phyloP scores from a whole-genome alignment of 1,284 basidiomycete genomes.

The Chondrostereum purpureum region DNA sequence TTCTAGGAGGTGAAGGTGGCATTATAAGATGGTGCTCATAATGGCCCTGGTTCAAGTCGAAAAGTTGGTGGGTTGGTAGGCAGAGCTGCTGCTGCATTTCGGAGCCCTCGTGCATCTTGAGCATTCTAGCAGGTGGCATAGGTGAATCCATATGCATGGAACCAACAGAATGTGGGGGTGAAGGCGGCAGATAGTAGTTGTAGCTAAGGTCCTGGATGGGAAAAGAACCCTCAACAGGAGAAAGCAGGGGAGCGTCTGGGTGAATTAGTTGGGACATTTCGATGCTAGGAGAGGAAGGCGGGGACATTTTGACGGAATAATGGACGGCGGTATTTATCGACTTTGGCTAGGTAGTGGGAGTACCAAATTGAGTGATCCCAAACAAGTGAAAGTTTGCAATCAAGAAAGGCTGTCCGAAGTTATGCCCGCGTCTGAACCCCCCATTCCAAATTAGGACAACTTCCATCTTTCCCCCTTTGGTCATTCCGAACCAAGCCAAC shows the following conservation, averaged over 20 bases:
- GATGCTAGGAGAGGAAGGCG: conserved; percentile 30
- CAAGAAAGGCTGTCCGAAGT: background rate
- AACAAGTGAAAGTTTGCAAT: background rate
- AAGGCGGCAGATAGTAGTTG: conserved; percentile 43
- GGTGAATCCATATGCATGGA: conserved; percentile 41
- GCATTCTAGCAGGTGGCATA: conserved; percentile 35
- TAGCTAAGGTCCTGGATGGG: conserved; percentile 35
- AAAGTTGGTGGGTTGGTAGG: conserved; percentile 63
- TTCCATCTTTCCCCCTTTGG: background rate
- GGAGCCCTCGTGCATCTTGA: conserved; percentile 39
- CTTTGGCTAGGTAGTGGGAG: no score
- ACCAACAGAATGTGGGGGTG: conserved; percentile 44
- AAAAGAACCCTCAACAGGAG: conserved; percentile 37
- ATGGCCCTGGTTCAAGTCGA: conserved; percentile 45
- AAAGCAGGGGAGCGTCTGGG: conserved; percentile 48
- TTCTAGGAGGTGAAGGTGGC: conserved; percentile 31
- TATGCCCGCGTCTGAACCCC: background rate
- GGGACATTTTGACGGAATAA: conserved; percentile 20
- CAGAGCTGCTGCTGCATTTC: conserved; percentile 48
- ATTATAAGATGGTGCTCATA: conserved; percentile 19
- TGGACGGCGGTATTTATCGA: conserved; percentile 8
- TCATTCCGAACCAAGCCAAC: no score
- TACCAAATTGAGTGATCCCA: background rate
- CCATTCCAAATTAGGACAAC: background rate
- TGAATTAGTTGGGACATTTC: conserved; percentile 52